A percentile compares a stretch with the other conserved stretches of the same genome.
Conservation (phyloP, 768 basidiomycete genomes). For the Pulveroboletus sp. region DNA sequence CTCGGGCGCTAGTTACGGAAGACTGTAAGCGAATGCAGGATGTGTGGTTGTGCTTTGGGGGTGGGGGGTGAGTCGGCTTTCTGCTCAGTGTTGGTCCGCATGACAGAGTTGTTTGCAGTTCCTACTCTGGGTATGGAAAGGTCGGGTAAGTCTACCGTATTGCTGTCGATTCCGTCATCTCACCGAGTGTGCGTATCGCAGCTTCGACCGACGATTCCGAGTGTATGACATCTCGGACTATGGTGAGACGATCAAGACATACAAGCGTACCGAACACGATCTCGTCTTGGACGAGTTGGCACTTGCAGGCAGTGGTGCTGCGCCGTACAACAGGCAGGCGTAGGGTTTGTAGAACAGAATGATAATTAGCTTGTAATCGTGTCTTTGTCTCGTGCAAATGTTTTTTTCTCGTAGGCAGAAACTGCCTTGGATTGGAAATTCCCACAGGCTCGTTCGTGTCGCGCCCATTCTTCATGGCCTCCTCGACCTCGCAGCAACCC, state of each 20-base stretch:
- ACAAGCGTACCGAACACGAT: constrained; percentile 75
- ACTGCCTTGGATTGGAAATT: constrained; percentile 2
- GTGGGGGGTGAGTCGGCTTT: constrained; percentile 57
- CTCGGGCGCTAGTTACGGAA: constrained; percentile 60
- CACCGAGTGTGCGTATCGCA: constrained; percentile 19
- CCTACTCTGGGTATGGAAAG: constrained; percentile 79
- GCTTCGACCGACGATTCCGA: constrained; percentile 88
- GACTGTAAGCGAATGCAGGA: constrained; percentile 81
- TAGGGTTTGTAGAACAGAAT: background rate
- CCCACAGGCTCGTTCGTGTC: constrained; percentile 7
- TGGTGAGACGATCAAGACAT: constrained; percentile 88
- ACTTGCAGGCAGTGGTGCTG: constrained; percentile 48
- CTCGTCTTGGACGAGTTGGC: constrained; percentile 61
- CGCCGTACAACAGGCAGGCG: constrained; percentile 27
- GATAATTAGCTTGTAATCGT: background rate
- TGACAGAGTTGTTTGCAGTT: constrained; percentile 36
- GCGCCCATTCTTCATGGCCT: constrained; percentile 16
- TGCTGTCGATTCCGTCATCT: background rate
- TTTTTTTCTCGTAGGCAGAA: too few species aligned
- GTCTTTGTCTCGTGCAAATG: background rate
- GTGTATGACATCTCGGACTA: constrained; percentile 84
- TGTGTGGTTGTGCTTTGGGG: constrained; percentile 90
- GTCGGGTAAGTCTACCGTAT: constrained; percentile 48
- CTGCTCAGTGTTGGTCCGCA: background rate
- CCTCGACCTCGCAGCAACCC: constrained; percentile 15